A percentile compares a stretch with the other conserved stretches of the same genome.
phyloP scores from a whole-genome alignment of 2,329 filamentous ascomycete genomes.

The Ophiostoma populinum region DNA sequence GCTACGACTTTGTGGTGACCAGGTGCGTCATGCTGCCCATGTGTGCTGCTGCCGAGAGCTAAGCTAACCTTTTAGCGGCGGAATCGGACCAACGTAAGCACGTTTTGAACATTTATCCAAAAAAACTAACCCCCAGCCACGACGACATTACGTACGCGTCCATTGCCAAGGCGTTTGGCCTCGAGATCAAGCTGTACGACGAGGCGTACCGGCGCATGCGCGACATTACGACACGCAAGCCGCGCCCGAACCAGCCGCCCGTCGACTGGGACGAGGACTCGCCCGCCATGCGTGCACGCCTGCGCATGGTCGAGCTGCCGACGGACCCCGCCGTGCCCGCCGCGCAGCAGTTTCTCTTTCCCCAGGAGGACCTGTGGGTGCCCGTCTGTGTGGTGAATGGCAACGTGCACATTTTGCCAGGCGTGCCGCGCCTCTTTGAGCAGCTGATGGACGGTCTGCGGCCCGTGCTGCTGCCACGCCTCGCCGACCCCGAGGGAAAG shows the following conservation, averaged over 20 bases:
- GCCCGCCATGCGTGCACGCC: constrained; percentile 58
- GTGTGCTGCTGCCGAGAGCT: too few relatives aligned
- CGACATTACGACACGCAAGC: constrained; percentile 43
- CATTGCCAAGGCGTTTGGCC: constrained; percentile 73
- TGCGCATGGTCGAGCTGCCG: constrained; percentile 82
- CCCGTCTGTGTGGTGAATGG: constrained; percentile 78
- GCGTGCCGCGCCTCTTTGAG: constrained; percentile 74
- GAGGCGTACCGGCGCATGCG: constrained; percentile 72
- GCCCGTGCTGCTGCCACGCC: constrained; percentile 48
- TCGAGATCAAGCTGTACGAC: constrained; percentile 62
- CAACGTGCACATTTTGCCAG: constrained; percentile 85
- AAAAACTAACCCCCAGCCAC: constrained; percentile 37
- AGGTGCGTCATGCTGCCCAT: constrained; percentile 24
- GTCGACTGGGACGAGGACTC: constrained; percentile 79
- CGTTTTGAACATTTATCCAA: too few relatives aligned
- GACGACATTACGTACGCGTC: constrained; percentile 96
- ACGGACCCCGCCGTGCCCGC: constrained; percentile 48
- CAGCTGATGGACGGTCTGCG: constrained; percentile 61
- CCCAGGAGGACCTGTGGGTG: constrained; percentile 73
- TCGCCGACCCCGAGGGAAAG: constrained; percentile 66
- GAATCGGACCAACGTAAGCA: constrained; percentile 89
- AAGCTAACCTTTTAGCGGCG: too few relatives aligned
- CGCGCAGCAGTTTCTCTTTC: constrained; percentile 61
- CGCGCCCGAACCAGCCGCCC: constrained; percentile 50
- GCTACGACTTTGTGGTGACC: constrained; percentile 89